Evolutionary conservation across 2,329 filamentous ascomycete genomes (phyloP).

Genomic region (Phaeosphaeria sp.): DNA sequence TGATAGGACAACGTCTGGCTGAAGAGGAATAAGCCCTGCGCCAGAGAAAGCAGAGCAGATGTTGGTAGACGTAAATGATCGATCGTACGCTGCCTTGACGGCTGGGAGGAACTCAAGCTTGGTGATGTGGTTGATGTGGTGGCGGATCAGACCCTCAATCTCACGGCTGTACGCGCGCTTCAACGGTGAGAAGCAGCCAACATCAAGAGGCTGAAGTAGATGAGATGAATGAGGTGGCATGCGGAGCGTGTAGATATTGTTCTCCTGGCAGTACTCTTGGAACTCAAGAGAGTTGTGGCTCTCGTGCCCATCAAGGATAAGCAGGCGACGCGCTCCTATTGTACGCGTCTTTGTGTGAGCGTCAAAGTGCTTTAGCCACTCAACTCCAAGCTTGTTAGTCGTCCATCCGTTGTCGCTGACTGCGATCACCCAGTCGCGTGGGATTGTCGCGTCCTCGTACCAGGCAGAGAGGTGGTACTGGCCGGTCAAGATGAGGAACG

Average conservation of each 20-base stretch:
- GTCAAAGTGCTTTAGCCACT: constrained; percentile 19
- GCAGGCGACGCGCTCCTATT: constrained; percentile 9
- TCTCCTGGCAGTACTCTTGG: constrained; percentile 37
- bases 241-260: constrained; percentile 25
- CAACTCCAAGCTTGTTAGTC: constrained; percentile 42
- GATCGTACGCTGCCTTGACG: constrained; percentile 12
- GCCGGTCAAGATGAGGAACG: constrained; percentile 14
- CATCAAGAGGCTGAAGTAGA: too few relatives aligned
- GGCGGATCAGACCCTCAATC: too few relatives aligned
- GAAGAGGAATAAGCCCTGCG: constrained; percentile 39
- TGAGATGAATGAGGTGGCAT: constrained; percentile 42
- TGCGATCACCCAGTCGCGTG: constrained; percentile 8
- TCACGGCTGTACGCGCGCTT: too few relatives aligned
- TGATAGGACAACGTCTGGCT: constrained; percentile 37
- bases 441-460: constrained; percentile 9
- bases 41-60: constrained; percentile 30
- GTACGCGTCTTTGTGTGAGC: constrained; percentile 3
- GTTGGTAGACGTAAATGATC: constrained; percentile 30
- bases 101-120: constrained; percentile 4
- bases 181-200: too few relatives aligned
- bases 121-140: too few relatives aligned
- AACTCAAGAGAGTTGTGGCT: constrained; percentile 20
- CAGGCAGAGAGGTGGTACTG: constrained; percentile 7
- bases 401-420: constrained; percentile 39
- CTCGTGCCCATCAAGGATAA: constrained; percentile 18